Evolutionary conservation across 2,329 filamentous ascomycete species (phyloP).

Genomic region (Stemphylium vesicarium): DNA sequence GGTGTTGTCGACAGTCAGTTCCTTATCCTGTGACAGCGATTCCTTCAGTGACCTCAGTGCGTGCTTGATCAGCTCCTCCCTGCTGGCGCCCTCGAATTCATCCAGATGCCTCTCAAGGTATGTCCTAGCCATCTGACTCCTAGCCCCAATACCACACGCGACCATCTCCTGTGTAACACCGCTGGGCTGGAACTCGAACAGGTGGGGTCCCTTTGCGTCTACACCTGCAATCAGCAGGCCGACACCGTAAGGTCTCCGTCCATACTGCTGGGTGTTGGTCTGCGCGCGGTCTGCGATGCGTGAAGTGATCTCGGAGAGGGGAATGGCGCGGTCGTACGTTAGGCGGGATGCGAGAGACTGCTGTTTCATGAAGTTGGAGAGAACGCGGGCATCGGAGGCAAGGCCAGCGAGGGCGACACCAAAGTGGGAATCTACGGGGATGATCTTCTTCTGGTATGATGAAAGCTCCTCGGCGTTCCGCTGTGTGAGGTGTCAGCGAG

Average conservation of each 20-base stretch:
- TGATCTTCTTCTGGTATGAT: constrained; percentile 99
- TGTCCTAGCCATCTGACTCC: constrained; percentile 96
- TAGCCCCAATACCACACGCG: constrained; percentile 92
- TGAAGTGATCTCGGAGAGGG: constrained; percentile 84
- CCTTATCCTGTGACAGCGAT: constrained; percentile 94
- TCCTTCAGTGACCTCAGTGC: constrained; percentile 92
- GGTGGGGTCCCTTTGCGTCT: constrained; percentile 90
- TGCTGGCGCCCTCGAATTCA: constrained; percentile 73
- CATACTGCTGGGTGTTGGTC: constrained; percentile 97
- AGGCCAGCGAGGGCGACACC: constrained; percentile 96
- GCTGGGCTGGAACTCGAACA: constrained; percentile 97
- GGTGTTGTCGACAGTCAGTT: constrained; percentile 96
- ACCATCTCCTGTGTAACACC: constrained; percentile 98
- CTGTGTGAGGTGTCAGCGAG: constrained; percentile 55
- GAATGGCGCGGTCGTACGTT: constrained; percentile 93
- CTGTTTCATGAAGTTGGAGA: constrained; percentile 99
- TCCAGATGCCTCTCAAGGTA: constrained; percentile 94
- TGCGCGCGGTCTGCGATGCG: constrained; percentile 97
- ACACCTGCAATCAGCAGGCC: constrained; percentile 91
- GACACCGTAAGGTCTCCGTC: constrained; percentile 94
- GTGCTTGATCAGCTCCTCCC: constrained; percentile 89
- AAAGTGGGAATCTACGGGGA: constrained; percentile 93
- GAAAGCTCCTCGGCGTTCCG: constrained; percentile 99
- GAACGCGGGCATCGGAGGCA: constrained; percentile 95
- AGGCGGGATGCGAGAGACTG: constrained; percentile 95